These are phyloP conservation scores for Aureobasidium sp. DNA, from an alignment of 2,329 filamentous ascomycete genomes.

Conservation along the genomic window DNA sequence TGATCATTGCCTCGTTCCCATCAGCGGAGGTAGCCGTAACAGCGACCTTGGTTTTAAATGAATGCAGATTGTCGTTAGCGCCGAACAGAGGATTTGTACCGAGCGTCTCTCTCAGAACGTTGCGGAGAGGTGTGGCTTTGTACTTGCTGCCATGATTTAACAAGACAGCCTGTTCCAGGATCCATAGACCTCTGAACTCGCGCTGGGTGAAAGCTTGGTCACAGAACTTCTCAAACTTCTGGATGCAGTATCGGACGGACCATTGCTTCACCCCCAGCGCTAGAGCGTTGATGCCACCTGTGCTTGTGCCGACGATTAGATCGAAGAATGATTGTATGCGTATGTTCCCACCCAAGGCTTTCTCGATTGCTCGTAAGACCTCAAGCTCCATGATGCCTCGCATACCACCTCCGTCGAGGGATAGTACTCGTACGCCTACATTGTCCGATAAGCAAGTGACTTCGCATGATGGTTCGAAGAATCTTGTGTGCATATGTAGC, in stretches of 20 bases:
- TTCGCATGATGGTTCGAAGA: conserved; percentile 17
- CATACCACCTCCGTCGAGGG: conserved; percentile 41
- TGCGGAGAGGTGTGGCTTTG: conserved; percentile 29
- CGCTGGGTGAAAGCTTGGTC: conserved; percentile 37
- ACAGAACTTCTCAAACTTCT: conserved; percentile 34
- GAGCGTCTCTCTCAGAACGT: conserved; percentile 35
- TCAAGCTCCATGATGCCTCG: conserved; percentile 41
- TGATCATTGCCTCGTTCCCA: conserved; percentile 34
- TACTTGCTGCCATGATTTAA: conserved; percentile 22
- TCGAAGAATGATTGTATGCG: conserved; percentile 43
- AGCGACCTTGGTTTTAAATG: conserved; percentile 31
- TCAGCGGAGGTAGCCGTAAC: conserved; percentile 37
- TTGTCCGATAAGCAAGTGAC: conserved; percentile 29
- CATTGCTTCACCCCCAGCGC: conserved; percentile 35
- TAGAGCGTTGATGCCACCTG: conserved; percentile 40
- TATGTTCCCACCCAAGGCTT: conserved; percentile 32
- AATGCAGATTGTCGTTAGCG: conserved; percentile 17
- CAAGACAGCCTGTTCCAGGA: conserved; percentile 29
- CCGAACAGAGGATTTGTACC: conserved; percentile 34
- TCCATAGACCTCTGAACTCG: conserved; percentile 21
- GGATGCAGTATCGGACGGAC: conserved; percentile 33
- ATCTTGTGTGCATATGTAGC: conserved; percentile 21
- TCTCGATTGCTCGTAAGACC: conserved; percentile 36
- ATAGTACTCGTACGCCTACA: conserved; percentile 34
- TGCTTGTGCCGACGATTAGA: conserved; percentile 42